Conservation (phyloP, 2,329 filamentous ascomycete species). For the Colletotrichum sidae region DNA sequence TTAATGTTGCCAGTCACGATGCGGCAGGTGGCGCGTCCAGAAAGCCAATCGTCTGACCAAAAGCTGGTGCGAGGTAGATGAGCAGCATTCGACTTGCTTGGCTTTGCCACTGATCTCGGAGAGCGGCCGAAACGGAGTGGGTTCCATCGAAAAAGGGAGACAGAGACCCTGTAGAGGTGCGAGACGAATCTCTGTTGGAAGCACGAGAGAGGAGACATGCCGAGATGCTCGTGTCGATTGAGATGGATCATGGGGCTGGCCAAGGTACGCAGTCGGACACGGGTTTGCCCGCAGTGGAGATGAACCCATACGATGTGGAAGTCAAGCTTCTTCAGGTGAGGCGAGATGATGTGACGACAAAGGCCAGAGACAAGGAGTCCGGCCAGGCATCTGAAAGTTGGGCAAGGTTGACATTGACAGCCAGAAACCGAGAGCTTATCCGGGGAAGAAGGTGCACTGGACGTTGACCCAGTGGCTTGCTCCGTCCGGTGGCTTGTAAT, state of each 20-base stretch:
- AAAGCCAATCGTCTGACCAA: conserved; percentile 17
- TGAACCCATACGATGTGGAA: background rate
- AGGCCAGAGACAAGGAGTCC: background rate
- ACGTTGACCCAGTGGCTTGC: background rate
- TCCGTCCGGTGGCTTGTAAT: background rate
- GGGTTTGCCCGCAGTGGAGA: background rate
- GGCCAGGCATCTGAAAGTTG: background rate
- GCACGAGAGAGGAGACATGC: too few species aligned
- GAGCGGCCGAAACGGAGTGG: conserved; percentile 12
- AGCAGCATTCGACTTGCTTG: background rate
- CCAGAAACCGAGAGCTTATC: too few species aligned
- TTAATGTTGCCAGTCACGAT: conserved; percentile 24
- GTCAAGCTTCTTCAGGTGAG: background rate
- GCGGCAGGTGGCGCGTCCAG: conserved; percentile 15
- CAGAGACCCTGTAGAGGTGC: too few species aligned
- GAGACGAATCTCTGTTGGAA: too few species aligned
- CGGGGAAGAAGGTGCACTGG: background rate
- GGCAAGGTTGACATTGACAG: too few species aligned
- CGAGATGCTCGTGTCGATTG: too few species aligned
- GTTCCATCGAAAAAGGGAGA: background rate
- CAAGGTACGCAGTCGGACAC: too few species aligned
- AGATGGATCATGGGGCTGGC: too few species aligned
- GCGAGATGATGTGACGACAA: background rate
- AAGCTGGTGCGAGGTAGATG: background rate
- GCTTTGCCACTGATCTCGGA: conserved; percentile 29